Conservation (phyloP, 192 early-diverging fungal species). For the Spizellomyces punctatus region DNA sequence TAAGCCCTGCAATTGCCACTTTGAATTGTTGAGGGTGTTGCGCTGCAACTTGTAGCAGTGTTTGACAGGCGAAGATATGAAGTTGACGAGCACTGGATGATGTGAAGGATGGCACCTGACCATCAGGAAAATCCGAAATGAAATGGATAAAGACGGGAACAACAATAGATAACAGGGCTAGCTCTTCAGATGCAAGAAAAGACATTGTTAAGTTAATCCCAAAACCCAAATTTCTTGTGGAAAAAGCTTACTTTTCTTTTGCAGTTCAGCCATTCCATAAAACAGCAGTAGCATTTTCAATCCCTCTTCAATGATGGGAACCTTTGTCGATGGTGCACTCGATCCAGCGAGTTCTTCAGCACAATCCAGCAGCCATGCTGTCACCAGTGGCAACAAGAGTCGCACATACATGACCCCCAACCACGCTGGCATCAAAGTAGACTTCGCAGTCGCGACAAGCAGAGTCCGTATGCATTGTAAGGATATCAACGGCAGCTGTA, state of each 20-base stretch:
- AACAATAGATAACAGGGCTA: constrained; percentile 1
- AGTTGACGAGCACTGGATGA: neutral
- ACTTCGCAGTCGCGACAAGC: constrained; percentile 1
- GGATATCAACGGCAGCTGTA: constrained; percentile 12
- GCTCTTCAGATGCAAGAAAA: no score
- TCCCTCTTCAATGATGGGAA: constrained; percentile 19
- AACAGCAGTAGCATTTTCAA: constrained; percentile 18
- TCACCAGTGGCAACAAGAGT: constrained; percentile 7
- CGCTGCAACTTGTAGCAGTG: constrained; percentile 34
- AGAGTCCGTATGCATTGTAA: constrained; percentile 20
- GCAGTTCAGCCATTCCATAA: neutral
- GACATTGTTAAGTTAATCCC: no score
- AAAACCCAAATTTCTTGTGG: neutral
- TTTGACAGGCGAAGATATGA: constrained; percentile 15
- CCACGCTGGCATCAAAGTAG: neutral
- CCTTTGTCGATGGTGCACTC: neutral
- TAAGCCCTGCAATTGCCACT: constrained; percentile 27
- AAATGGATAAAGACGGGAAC: constrained; percentile 26
- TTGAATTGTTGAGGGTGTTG: constrained; percentile 25
- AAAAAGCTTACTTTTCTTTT: constrained; percentile 14
- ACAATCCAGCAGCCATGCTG: neutral
- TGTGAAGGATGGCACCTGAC: neutral
- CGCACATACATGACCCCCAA: constrained; percentile 17
- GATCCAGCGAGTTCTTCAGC: neutral
- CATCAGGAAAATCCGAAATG: neutral